phyloP scores from a whole-genome alignment of 495 filamentous ascomycete species.

The Neurospora sp. region DNA sequence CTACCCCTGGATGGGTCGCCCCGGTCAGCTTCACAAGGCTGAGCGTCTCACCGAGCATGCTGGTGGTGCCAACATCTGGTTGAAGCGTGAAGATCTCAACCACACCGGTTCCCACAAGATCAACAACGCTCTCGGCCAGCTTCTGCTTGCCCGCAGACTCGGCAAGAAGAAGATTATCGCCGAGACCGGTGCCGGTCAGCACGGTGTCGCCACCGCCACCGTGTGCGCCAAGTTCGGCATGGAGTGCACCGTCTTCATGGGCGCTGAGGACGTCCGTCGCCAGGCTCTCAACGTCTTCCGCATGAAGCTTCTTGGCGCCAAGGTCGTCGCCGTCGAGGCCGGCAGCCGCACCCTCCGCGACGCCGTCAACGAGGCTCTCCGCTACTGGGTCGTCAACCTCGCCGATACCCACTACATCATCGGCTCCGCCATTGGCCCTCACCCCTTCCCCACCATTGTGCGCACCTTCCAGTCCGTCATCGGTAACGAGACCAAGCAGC shows the following conservation, averaged over 20 bases:
- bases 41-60: constrained; percentile 79
- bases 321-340: constrained; percentile 77
- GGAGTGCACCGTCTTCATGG: constrained; percentile 95
- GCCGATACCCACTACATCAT: constrained; percentile 95
- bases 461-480: constrained; percentile 93
- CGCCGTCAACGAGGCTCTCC: constrained; percentile 87
- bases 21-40: constrained; percentile 81
- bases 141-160: constrained; percentile 67
- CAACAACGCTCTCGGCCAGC: constrained; percentile 89
- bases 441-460: constrained; percentile 93
- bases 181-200: constrained; percentile 92
- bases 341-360: constrained; percentile 82
- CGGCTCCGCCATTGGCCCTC: constrained; percentile 86
- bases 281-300: constrained; percentile 95
- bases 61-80: constrained; percentile 87
- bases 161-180: constrained; percentile 94
- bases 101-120: constrained; percentile 88
- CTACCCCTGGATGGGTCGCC: constrained; percentile 96
- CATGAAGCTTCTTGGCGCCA: constrained; percentile 88
- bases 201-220: constrained; percentile 90
- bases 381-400: constrained; percentile 78
- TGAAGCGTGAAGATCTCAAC: constrained; percentile 92
- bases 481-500: constrained; percentile 82
- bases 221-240: constrained; percentile 96
- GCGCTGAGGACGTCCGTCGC: constrained; percentile 83